Conservation (phyloP, 2,329 filamentous ascomycete species). For the Pyrenochaeta sp. region DNA sequence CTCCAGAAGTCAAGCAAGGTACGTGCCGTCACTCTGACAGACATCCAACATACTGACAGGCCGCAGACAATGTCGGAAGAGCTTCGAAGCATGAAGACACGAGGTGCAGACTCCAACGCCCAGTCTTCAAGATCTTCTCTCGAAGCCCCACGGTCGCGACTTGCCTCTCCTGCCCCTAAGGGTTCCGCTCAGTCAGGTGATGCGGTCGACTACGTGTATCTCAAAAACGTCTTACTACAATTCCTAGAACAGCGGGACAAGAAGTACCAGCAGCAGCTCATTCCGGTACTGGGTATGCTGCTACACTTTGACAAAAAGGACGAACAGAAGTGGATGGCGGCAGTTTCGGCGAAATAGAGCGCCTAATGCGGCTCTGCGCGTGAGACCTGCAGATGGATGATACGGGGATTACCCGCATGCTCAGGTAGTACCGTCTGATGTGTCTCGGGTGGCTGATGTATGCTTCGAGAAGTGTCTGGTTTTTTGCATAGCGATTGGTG, state of each 20-base stretch:
- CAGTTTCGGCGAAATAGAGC: slow-evolving; percentile 63
- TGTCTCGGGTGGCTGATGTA: neutral
- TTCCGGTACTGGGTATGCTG: slow-evolving; percentile 79
- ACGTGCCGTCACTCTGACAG: slow-evolving; percentile 6
- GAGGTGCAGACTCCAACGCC: slow-evolving; percentile 53
- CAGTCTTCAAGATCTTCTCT: slow-evolving; percentile 67
- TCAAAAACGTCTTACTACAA: slow-evolving; percentile 83
- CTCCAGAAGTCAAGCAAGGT: slow-evolving; percentile 72
- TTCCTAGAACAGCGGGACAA: slow-evolving; percentile 84
- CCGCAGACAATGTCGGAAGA: slow-evolving; percentile 64
- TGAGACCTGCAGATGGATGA: slow-evolving; percentile 11
- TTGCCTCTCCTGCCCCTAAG: slow-evolving; percentile 59
- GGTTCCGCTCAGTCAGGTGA: slow-evolving; percentile 35
- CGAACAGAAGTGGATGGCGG: slow-evolving; percentile 86
- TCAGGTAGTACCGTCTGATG: slow-evolving; percentile 5
- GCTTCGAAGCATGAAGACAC: slow-evolving; percentile 58
- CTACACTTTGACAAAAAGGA: slow-evolving; percentile 81
- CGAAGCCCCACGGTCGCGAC: slow-evolving; percentile 59
- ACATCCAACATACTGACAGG: slow-evolving; percentile 22
- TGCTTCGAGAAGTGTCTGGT: neutral
- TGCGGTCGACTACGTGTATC: slow-evolving; percentile 69
- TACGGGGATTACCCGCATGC: neutral
- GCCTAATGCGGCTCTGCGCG: slow-evolving; percentile 21
- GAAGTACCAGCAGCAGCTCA: slow-evolving; percentile 76
- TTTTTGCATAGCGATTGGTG: slow-evolving; percentile 23